Evolutionary conservation across 2,329 filamentous ascomycete species (phyloP), one percentile per base, ranked within the genome.

Genomic region (Orbilia blumenaviensis): DNA sequence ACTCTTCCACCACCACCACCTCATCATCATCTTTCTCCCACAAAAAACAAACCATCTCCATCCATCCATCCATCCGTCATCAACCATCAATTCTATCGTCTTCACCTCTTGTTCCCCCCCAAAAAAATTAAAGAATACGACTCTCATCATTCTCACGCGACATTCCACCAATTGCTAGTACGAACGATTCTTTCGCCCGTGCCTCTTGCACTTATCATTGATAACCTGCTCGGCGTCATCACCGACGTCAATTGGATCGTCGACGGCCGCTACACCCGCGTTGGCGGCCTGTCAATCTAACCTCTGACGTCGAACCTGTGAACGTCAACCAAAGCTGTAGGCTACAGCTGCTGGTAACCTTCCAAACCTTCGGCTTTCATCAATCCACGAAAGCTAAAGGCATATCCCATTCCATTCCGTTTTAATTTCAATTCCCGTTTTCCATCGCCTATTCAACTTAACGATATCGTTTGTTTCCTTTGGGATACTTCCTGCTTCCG

Each of bases 401-500:
- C 42, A 27, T 50, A 38, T 21, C 34, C 48, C 27, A n/a, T 50
- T 44, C 18, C 61, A 38, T 50, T 8, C 36, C 27, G 16, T 50
- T 44, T 27, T 52, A 38, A 42, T 8, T 25, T 42, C 18, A 25
- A 16, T 66, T n/a, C 29, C 9, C 25, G 5, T 36, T 23, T 21
- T 14, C 42, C 52, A 38, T 36, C 16, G 42, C 42, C 42, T 23
- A 21, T 1, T 23, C 18, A n/a, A n/a, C n/a, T n/a, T n/a, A n/a
- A n/a, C n/a, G n/a, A n/a, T n/a, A n/a, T n/a, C 52, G 3, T n/a
- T 36, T 36, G 14, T 56, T 25, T 27, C 5, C 25, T n/a, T 21
- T n/a, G 12, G 18, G 52, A 56, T 56, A 56, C 54, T 44, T 58
- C n/a, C 56, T 56, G 56, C 29, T 58, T 68, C 78, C 79, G 72